Percentiles rank a stretch among this genome's conserved stretches.
Conservation (phyloP, 2,329 filamentous ascomycete genomes). For the Clathrospora elynae region DNA sequence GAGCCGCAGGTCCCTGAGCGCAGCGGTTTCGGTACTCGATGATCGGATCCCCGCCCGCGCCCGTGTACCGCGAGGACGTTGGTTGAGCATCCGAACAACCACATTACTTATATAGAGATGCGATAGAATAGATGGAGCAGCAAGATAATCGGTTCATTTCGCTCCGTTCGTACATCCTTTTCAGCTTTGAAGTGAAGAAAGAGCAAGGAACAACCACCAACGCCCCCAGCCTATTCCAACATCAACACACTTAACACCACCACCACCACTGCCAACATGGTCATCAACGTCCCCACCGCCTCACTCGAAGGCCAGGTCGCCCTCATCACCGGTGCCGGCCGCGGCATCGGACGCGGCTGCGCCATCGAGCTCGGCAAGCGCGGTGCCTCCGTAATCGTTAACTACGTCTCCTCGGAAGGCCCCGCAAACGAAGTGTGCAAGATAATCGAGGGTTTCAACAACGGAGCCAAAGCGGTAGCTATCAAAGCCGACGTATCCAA, state of each 20-base stretch:
- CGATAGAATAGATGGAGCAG: background rate
- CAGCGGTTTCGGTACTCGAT: constrained; percentile 28
- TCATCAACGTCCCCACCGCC: constrained; percentile 53
- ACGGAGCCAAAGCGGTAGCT: constrained; percentile 59
- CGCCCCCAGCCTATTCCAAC: too few species aligned
- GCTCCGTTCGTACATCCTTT: background rate
- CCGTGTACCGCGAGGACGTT: constrained; percentile 19
- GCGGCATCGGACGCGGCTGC: constrained; percentile 69
- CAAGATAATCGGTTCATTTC: constrained; percentile 15
- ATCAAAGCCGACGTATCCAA: constrained; percentile 65
- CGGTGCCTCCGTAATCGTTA: constrained; percentile 68
- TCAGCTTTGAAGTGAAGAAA: constrained; percentile 1
- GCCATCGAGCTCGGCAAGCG: constrained; percentile 70
- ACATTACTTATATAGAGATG: constrained; percentile 17
- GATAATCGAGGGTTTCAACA: constrained; percentile 53
- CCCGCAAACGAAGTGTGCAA: constrained; percentile 56
- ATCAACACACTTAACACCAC: constrained; percentile 19
- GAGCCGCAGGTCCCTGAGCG: constrained; percentile 29
- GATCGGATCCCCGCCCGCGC: constrained; percentile 34
- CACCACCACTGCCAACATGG: constrained; percentile 39
- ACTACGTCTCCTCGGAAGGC: constrained; percentile 62
- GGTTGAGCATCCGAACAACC: constrained; percentile 19
- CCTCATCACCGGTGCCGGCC: constrained; percentile 67
- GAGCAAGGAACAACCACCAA: background rate
- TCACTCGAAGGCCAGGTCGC: constrained; percentile 60